Conservation (phyloP, 495 filamentous ascomycete species). For the Aspergillus panamensis region DNA sequence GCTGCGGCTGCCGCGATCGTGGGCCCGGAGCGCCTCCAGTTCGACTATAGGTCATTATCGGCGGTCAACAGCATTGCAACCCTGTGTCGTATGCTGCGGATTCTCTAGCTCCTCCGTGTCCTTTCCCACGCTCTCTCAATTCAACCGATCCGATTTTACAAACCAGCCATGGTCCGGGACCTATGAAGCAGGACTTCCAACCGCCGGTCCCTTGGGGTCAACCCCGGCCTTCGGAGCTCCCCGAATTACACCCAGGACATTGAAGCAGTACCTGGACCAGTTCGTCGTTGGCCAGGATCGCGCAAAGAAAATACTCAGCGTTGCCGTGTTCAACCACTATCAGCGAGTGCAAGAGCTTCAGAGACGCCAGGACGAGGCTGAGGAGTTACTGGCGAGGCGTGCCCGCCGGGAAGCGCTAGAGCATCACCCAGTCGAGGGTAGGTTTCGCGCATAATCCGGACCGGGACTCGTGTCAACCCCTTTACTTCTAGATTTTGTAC, state of each 20-base stretch:
- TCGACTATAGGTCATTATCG: conserved; percentile 22
- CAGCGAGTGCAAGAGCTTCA: conserved; percentile 76
- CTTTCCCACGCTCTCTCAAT: conserved; percentile 48
- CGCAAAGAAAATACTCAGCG: conserved; percentile 91
- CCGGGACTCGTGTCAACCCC: background rate
- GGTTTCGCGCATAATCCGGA: conserved; percentile 1
- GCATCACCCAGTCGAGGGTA: conserved; percentile 56
- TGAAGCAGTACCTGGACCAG: conserved; percentile 91
- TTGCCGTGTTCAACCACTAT: conserved; percentile 97
- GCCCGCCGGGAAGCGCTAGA: conserved; percentile 48
- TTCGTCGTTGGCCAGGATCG: conserved; percentile 95
- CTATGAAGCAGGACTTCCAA: conserved; percentile 71
- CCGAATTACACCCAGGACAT: conserved; percentile 69
- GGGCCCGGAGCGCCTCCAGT: conserved; percentile 15
- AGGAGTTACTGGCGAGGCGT: conserved; percentile 53
- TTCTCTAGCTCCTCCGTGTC: conserved; percentile 34
- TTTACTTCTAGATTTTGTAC: conserved; percentile 5
- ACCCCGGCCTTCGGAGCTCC: conserved; percentile 62
- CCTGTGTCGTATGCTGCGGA: conserved; percentile 17
- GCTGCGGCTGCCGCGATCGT: conserved; percentile 27
- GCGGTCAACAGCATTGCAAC: conserved; percentile 11
- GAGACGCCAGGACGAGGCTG: conserved; percentile 73
- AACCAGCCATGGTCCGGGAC: conserved; percentile 65
- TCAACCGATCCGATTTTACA: conserved; percentile 60
- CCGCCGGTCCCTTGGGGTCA: conserved; percentile 53